Base-by-base conservation (phyloP, 2,329 filamentous ascomycete genomes). In the Alternaria alternata region DNA sequence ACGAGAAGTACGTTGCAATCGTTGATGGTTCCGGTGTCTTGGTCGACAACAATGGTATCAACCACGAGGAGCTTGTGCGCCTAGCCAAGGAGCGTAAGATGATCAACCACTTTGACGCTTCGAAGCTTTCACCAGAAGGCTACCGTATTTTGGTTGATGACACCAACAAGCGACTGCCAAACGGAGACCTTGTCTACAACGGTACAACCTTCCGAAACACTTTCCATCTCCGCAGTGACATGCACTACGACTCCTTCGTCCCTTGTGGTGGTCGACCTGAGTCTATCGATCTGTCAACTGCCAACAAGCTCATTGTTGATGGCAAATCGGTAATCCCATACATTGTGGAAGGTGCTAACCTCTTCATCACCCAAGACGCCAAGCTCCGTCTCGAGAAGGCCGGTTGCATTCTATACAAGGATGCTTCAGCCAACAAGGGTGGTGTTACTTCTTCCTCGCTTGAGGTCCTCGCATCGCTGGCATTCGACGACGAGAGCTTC, bases 321-420 rank as follows among this genome's bases (percentile, higher is more conserved):
- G 93, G 94, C 81, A 97, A 96, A 83, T 86, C 87, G 22, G 88
- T 86, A 11, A 91, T 99, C 62, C 94, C 94, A 1, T 99, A 96
- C 82, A 95, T 99, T 54, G 94, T 99, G 44, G 95, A 99, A 81
- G 95, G 95, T 54, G 95, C 95, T 80, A 99, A 98, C 79, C 85
- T 99, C 55, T 99, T 99, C 87, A 96, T 99, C 81, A 97, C 95
- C 0, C 95, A 99, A 80, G 95, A 99, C 73, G 94, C 94, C 71
- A 98, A 98, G 84, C 86, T 98, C 56, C 91, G 93, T 24, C 88
- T 99, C 14, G 95, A 99, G 82, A 90, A 93, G 71, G 94, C 94
- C n/a, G 95, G 95, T 61, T 96, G 93, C 75, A 88, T 98, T 71
- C 81, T 99, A 41, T 97, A 93, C 89, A 99, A 99, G 83, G 95